Percentiles rank a stretch among this genome's conserved stretches.
Evolutionary conservation across 2,329 filamentous ascomycete genomes (phyloP).

Genomic region (Pyricularia sp.): DNA sequence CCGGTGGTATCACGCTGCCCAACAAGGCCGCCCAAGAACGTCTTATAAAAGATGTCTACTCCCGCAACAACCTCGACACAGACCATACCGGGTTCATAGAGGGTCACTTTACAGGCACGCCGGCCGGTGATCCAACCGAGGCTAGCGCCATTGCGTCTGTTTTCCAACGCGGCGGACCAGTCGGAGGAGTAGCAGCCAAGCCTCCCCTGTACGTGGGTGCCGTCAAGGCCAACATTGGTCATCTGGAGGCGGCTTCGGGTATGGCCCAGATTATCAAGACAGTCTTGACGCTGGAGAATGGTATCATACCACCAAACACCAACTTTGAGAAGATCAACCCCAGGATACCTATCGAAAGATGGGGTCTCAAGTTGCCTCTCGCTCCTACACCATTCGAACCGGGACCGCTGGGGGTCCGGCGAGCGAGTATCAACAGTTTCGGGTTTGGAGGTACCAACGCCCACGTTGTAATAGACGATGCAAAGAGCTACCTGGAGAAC

Average conservation of each 20-base stretch:
- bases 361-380: slow-evolving; percentile 1
- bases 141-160: slow-evolving; percentile 27
- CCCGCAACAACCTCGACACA: slow-evolving; percentile 1
- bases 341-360: slow-evolving; percentile 14
- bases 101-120: slow-evolving; percentile 29
- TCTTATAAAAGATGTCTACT: slow-evolving; percentile 23
- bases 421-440: slow-evolving; percentile 15
- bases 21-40: slow-evolving; percentile 17
- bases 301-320: slow-evolving; percentile 14
- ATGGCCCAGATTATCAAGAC: slow-evolving; percentile 19
- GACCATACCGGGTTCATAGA: slow-evolving; percentile 22
- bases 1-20: slow-evolving; percentile 31
- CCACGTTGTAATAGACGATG: slow-evolving; percentile 14
- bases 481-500: neutral
- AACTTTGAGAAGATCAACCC: slow-evolving; percentile 14
- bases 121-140: slow-evolving; percentile 35
- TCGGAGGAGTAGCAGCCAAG: slow-evolving; percentile 8
- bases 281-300: slow-evolving; percentile 14
- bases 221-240: slow-evolving; percentile 32
- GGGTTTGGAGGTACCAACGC: slow-evolving; percentile 19
- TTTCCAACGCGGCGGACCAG: slow-evolving; percentile 17
- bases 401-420: neutral
- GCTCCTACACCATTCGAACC: slow-evolving; percentile 7
- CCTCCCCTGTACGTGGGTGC: slow-evolving; percentile 23
- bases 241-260: slow-evolving; percentile 37